Conservation (phyloP, 805 yeast species). For the Blastobotrys robertii region DNA sequence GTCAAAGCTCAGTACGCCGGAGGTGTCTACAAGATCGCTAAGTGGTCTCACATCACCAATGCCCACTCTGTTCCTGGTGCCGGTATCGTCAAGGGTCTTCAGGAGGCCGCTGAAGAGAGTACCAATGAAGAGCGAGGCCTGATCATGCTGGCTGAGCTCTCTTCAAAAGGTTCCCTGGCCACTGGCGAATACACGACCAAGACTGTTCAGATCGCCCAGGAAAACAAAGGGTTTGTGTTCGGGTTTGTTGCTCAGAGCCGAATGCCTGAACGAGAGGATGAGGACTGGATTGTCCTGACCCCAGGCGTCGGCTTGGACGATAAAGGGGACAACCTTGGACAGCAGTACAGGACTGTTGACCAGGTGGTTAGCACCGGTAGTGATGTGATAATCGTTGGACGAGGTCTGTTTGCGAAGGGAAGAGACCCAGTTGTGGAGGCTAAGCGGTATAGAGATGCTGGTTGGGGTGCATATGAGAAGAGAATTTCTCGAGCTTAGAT, state of each 20-base stretch:
- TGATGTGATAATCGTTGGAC: conserved; percentile 94
- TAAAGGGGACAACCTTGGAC: conserved; percentile 92
- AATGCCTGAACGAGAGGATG: conserved; percentile 70
- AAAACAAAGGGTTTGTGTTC: conserved; percentile 81
- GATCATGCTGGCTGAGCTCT: conserved; percentile 89
- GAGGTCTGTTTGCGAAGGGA: conserved; percentile 92
- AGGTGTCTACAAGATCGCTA: conserved; percentile 80
- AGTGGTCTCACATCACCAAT: conserved; percentile 95
- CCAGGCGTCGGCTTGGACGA: conserved; percentile 99
- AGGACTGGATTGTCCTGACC: conserved; percentile 94
- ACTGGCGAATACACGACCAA: conserved; percentile 80
- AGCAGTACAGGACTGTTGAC: conserved; percentile 88
- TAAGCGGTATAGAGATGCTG: conserved; percentile 80
- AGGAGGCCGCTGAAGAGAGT: conserved; percentile 61
- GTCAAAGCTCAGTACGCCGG: conserved; percentile 89
- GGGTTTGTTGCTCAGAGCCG: conserved; percentile 93
- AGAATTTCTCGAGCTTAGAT: conserved; percentile 2
- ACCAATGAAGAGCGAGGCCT: conserved; percentile 66
- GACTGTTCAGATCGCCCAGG: conserved; percentile 83
- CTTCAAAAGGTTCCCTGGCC: conserved; percentile 90
- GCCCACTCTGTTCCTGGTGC: conserved; percentile 97
- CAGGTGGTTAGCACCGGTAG: conserved; percentile 80
- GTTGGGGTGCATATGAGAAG: conserved; percentile 76
- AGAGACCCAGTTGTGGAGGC: conserved; percentile 87
- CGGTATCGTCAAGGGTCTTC: conserved; percentile 83